Conservation (phyloP, 345 rosid genomes). For the Corchorus capsularis region DNA sequence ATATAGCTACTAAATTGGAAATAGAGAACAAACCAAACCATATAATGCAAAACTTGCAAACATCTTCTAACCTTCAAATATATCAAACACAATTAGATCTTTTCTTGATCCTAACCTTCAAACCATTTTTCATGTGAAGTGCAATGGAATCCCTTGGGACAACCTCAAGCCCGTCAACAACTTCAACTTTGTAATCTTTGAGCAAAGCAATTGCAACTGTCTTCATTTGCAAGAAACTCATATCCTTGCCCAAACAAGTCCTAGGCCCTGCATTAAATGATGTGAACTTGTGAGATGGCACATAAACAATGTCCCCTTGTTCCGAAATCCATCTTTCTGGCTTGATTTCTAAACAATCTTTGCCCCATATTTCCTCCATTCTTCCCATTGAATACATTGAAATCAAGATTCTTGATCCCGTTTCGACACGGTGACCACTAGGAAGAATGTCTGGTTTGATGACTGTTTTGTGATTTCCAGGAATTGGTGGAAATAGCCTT, state of each 20-base stretch:
- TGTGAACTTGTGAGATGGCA: slow-evolving; percentile 28
- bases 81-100: not conserved
- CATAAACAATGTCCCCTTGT: slow-evolving; percentile 14
- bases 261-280: slow-evolving; percentile 32
- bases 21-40: too few relatives aligned
- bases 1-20: too few relatives aligned
- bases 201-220: slow-evolving; percentile 10
- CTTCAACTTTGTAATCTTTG: slow-evolving; percentile 14
- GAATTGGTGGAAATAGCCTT: slow-evolving; percentile 30
- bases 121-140: not conserved
- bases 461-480: slow-evolving; percentile 16
- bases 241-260: slow-evolving; percentile 28
- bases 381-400: slow-evolving; percentile 30
- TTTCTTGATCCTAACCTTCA: not conserved
- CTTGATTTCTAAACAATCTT: slow-evolving; percentile 37
- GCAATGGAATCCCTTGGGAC: not conserved
- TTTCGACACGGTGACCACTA: slow-evolving; percentile 24
- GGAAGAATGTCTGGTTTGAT: slow-evolving; percentile 28
- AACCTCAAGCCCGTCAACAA: slow-evolving; percentile 16
- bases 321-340: slow-evolving; percentile 37
- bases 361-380: slow-evolving; percentile 29
- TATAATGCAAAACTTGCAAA: too few relatives aligned
- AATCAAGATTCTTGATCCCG: slow-evolving; percentile 12
- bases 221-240: slow-evolving; percentile 25
- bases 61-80: too few relatives aligned